Evolutionary conservation across 179 eudicot genomes (phyloP).

Genomic region (Pouteria campechiana): DNA sequence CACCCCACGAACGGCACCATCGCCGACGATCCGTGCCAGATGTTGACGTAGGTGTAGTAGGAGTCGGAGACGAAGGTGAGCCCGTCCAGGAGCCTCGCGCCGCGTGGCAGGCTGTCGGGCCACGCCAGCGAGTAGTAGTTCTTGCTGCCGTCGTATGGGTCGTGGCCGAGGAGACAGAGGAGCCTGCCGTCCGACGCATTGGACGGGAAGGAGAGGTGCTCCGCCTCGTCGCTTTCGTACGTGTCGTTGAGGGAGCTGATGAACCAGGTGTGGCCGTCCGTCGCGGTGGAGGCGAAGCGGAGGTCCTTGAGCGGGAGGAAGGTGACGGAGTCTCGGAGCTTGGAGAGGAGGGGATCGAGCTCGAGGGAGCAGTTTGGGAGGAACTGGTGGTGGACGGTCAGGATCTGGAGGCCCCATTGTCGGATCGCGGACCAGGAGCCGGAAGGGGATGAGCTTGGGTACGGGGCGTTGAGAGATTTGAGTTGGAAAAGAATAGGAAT

Average conservation of each 20-base stretch:
- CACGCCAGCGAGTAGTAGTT: conserved; percentile 43
- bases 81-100: conserved; percentile 21
- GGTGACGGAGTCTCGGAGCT: conserved; percentile 25
- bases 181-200: conserved; percentile 21
- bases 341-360: no score
- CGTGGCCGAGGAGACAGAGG: conserved; percentile 27
- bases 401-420: no score
- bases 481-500: no score
- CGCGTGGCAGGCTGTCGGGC: conserved; percentile 21
- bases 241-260: conserved; percentile 36
- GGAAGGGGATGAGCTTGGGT: no score
- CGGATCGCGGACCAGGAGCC: no score
- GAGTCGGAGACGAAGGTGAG: conserved; percentile 21
- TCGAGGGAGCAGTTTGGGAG: no score
- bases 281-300: conserved; percentile 13
- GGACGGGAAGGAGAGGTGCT: conserved; percentile 20
- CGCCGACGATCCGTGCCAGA: conserved; percentile 33
- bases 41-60: conserved; percentile 19
- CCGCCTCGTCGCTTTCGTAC: conserved; percentile 14
- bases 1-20: conserved; percentile 25
- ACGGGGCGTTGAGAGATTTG: no score
- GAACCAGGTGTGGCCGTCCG: conserved; percentile 37
- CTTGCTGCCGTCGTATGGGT: conserved; percentile 21
- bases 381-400: no score
- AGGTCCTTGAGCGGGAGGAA: conserved; percentile 40